These are phyloP conservation scores for Daldinia sp. DNA, from an alignment of 2,329 filamentous ascomycete species.

Conservation along the genomic window DNA sequence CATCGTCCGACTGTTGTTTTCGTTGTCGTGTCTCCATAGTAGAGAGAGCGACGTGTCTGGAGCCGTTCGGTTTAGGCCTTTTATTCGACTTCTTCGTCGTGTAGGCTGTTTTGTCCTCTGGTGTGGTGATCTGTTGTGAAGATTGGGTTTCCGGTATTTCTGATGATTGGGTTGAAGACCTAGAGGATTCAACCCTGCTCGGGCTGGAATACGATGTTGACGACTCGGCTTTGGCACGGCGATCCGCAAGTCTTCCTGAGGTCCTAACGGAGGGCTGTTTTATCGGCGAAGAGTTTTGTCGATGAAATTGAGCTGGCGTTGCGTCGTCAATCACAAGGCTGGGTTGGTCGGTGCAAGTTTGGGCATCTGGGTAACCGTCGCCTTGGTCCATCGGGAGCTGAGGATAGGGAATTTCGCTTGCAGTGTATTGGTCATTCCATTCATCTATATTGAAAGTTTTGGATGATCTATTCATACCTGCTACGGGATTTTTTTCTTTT, in stretches of 20 bases:
- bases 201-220: slow-evolving; percentile 25
- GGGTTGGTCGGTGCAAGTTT: slow-evolving; percentile 20
- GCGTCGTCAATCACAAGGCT: slow-evolving; percentile 28
- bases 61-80: background rate
- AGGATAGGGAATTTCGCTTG: slow-evolving; percentile 36
- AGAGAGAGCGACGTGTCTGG: slow-evolving; percentile 8
- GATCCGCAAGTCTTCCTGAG: slow-evolving; percentile 20
- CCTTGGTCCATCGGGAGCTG: slow-evolving; percentile 15
- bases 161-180: slow-evolving; percentile 41
- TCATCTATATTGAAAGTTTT: slow-evolving; percentile 37
- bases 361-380: slow-evolving; percentile 27
- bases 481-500: slow-evolving; percentile 2
- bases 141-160: slow-evolving; percentile 39
- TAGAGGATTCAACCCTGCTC: slow-evolving; percentile 36
- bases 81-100: background rate
- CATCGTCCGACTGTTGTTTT: slow-evolving; percentile 38
- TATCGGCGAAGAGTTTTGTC: background rate
- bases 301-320: slow-evolving; percentile 6
- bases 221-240: slow-evolving; percentile 14
- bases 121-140: slow-evolving; percentile 39
- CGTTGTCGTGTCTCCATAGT: slow-evolving; percentile 42
- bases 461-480: slow-evolving; percentile 40
- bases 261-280: slow-evolving; percentile 5
- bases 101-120: slow-evolving; percentile 22
- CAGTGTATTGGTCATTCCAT: slow-evolving; percentile 35